A percentile compares a stretch with the other conserved stretches of the same genome.
These are phyloP conservation scores for Fusarium miscanthi DNA, from an alignment of 2,329 filamentous ascomycete species.

Conservation along the genomic window DNA sequence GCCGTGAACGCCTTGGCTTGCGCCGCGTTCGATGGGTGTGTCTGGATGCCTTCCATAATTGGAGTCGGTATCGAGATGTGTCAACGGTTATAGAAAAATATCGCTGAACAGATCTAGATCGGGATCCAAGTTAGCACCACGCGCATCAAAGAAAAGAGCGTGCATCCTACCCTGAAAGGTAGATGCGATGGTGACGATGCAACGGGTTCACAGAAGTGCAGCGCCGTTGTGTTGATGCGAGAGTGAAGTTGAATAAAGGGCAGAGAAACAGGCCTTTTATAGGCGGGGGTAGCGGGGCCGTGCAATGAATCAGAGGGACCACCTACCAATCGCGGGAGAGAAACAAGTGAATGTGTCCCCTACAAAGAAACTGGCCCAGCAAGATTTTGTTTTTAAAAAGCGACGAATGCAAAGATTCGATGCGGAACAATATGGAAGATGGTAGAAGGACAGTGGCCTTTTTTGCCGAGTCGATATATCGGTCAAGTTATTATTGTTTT, in stretches of 20 bases:
- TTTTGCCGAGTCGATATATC: constrained; percentile 11
- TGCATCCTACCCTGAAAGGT: constrained; percentile 36
- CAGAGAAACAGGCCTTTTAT: constrained; percentile 44
- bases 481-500: constrained; percentile 30
- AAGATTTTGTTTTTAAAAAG: constrained; percentile 34
- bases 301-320: constrained; percentile 40
- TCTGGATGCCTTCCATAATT: constrained; percentile 89
- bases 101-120: constrained; percentile 51
- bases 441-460: constrained; percentile 3
- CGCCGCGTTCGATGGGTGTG: constrained; percentile 88
- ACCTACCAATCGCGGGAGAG: constrained; percentile 84
- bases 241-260: constrained; percentile 35
- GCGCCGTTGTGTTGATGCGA: constrained; percentile 34
- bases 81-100: constrained; percentile 30
- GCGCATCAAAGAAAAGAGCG: constrained; percentile 1
- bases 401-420: constrained; percentile 35
- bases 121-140: constrained; percentile 42
- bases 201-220: not conserved
- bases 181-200: constrained; percentile 29
- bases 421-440: constrained; percentile 32
- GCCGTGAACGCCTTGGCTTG: constrained; percentile 97
- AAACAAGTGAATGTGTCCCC: constrained; percentile 99
- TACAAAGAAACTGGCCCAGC: constrained; percentile 56
- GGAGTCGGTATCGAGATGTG: constrained; percentile 41
- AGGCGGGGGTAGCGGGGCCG: constrained; percentile 36